Evolutionary conservation across 495 filamentous ascomycete species (phyloP).

Genomic region (Cenococcum geophilum): DNA sequence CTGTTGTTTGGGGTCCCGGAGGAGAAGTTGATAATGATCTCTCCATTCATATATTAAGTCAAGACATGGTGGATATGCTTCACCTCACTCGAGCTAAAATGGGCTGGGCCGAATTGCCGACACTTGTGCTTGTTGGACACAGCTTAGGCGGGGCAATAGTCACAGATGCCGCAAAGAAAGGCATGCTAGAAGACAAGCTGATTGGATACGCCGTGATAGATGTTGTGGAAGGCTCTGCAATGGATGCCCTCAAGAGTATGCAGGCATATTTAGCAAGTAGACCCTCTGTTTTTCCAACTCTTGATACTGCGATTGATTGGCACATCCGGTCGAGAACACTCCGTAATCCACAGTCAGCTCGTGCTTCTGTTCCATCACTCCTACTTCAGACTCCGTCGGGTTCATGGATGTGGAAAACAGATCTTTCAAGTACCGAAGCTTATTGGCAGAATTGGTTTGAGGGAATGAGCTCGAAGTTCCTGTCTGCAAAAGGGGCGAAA

Average conservation of each 20-base stretch:
- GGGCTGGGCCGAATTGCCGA: conserved; percentile 66
- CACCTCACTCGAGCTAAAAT: conserved; percentile 55
- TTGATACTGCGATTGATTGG: conserved; percentile 85
- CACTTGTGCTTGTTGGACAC: conserved; percentile 83
- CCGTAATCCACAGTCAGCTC: conserved; percentile 70
- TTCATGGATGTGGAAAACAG: conserved; percentile 81
- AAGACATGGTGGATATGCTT: conserved; percentile 67
- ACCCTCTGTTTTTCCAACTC: conserved; percentile 67
- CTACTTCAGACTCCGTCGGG: conserved; percentile 47
- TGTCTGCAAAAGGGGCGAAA: conserved; percentile 79
- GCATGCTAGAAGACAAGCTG: conserved; percentile 57
- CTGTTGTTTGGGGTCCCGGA: conserved; percentile 47
- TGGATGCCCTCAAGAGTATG: conserved; percentile 96
- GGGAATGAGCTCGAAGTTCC: conserved; percentile 82
- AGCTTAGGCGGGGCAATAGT: conserved; percentile 93
- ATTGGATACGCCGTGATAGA: conserved; percentile 89
- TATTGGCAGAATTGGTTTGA: conserved; percentile 95
- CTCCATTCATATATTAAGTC: conserved; percentile 54
- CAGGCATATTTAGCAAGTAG: conserved; percentile 79
- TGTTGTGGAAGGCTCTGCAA: conserved; percentile 83
- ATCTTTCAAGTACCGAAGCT: conserved; percentile 74
- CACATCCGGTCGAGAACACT: conserved; percentile 87
- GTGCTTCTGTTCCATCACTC: conserved; percentile 80
- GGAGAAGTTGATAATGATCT: conserved; percentile 32
- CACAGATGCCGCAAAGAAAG: conserved; percentile 67